These are phyloP conservation scores for Apiotrichum domesticum DNA, from an alignment of 1,284 basidiomycete genomes.

Conservation along the genomic window DNA sequence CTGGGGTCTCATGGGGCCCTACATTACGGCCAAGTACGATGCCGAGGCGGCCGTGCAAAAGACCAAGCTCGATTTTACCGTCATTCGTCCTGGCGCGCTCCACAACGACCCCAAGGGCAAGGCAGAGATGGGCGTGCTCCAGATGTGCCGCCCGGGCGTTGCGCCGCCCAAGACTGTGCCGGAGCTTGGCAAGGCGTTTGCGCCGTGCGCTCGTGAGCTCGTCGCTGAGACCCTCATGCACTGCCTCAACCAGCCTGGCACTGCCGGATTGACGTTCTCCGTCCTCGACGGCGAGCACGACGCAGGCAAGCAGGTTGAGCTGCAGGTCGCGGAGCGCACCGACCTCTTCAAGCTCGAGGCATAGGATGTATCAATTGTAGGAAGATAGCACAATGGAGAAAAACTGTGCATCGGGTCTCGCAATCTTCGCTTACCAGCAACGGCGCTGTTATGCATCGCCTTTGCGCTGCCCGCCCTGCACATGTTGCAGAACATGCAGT, in stretches of 20 bases:
- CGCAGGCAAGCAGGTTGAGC: neutral
- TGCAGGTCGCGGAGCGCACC: neutral
- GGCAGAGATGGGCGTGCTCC: constrained; percentile 1
- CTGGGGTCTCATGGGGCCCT: neutral
- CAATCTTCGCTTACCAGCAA: no score
- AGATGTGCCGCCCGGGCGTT: neutral
- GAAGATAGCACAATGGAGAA: no score
- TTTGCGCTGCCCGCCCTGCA: no score
- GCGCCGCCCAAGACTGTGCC: neutral
- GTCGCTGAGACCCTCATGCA: neutral
- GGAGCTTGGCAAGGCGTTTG: neutral
- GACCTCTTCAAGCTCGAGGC: neutral
- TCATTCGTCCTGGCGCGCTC: neutral
- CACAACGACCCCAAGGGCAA: neutral
- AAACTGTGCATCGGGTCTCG: no score
- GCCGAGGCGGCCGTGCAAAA: neutral
- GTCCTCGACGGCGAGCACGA: constrained; percentile 1
- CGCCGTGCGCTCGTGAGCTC: neutral
- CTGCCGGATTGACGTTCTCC: neutral
- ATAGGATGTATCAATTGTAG: neutral
- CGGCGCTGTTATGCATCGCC: no score
- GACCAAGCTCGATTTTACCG: neutral
- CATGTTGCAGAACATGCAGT: no score
- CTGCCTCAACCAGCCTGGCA: neutral
- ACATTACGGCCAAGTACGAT: neutral